Evolutionary conservation across 352 stramenopile species (phyloP).

Genomic region (Paralagenidium karlingii): DNA sequence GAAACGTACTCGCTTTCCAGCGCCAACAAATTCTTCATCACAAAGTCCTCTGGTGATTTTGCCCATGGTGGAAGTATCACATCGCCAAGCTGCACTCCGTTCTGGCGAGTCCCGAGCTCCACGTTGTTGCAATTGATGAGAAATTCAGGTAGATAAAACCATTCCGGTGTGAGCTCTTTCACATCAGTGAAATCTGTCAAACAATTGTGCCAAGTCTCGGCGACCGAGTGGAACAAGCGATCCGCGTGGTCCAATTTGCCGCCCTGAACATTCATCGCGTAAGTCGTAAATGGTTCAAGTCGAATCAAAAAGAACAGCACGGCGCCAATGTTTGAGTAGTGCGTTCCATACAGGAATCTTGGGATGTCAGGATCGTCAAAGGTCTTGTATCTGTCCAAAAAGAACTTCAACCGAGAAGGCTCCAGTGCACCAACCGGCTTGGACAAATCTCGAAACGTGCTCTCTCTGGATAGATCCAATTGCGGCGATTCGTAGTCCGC

Average conservation of each 20-base stretch:
- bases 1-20: conserved; percentile 82
- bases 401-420: conserved; percentile 82
- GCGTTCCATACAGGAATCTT: conserved; percentile 80
- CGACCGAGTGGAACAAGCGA: conserved; percentile 86
- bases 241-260: conserved; percentile 92
- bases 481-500: conserved; percentile 72
- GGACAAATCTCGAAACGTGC: conserved; percentile 91
- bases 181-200: conserved; percentile 85
- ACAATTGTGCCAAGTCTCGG: conserved; percentile 84
- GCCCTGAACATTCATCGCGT: conserved; percentile 91
- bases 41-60: conserved; percentile 63
- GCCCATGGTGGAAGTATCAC: conserved; percentile 91
- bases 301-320: conserved; percentile 98
- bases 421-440: conserved; percentile 98
- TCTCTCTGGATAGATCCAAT: conserved; percentile 46
- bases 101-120: conserved; percentile 70
- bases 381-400: conserved; percentile 89
- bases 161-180: conserved; percentile 91
- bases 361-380: conserved; percentile 82
- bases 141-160: conserved; percentile 89
- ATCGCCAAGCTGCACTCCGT: conserved; percentile 79
- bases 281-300: conserved; percentile 96
- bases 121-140: conserved; percentile 81
- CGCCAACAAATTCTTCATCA: conserved; percentile 69
- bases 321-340: conserved; percentile 89